phyloP scores from a whole-genome alignment of 768 basidiomycete species.

The Auriscalpium microsporum region DNA sequence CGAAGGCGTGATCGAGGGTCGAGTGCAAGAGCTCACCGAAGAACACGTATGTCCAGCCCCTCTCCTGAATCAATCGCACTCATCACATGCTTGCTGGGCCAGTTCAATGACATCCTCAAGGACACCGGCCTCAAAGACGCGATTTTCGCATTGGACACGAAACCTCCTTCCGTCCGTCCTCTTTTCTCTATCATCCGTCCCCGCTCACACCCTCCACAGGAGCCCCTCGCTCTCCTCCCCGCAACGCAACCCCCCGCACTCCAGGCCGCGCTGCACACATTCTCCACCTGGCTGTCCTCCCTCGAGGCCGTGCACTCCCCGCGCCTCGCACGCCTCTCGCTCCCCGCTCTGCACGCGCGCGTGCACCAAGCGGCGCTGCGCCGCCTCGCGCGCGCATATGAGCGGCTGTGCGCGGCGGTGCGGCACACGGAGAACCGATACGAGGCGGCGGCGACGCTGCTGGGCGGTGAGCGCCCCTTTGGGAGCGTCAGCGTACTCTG shows the following conservation, averaged over 20 bases:
- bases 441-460: conserved; percentile 81
- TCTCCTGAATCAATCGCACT: conserved; percentile 1
- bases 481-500: conserved; percentile 65
- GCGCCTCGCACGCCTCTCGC: conserved; percentile 64
- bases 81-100: background rate
- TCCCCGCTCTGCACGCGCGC: conserved; percentile 51
- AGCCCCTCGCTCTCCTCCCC: conserved; percentile 71
- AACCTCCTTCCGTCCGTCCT: conserved; percentile 30
- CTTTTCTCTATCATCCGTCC: background rate
- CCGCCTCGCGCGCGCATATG: conserved; percentile 64
- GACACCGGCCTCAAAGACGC: conserved; percentile 48
- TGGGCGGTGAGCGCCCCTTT: conserved; percentile 79
- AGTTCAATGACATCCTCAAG: conserved; percentile 43
- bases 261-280: conserved; percentile 51
- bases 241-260: conserved; percentile 56
- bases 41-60: conserved; percentile 61
- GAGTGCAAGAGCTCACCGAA: conserved; percentile 57
- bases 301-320: conserved; percentile 75
- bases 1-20: conserved; percentile 49
- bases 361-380: conserved; percentile 74
- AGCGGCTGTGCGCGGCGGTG: conserved; percentile 66
- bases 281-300: conserved; percentile 80
- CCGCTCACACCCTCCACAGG: conserved; percentile 27
- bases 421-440: conserved; percentile 71
- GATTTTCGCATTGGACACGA: conserved; percentile 34